Base-by-base conservation (phyloP, 2,329 filamentous ascomycete species). In the Colletotrichum tamarilloi region DNA sequence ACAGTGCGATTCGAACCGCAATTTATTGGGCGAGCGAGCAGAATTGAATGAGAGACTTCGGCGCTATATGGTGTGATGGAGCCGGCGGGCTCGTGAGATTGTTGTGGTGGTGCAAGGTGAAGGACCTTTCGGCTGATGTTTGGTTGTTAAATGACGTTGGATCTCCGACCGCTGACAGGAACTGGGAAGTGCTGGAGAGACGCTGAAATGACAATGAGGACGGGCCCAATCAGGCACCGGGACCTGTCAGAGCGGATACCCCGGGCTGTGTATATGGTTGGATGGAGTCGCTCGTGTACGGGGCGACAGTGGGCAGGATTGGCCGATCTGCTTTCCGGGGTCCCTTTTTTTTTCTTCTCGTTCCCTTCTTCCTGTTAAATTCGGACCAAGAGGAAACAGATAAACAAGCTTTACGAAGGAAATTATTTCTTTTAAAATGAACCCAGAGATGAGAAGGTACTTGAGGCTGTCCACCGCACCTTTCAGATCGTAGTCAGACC, bases 101-200 rank as follows among this genome's bases (percentile, higher is more conserved):
- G 66, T 67, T 68, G 19, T 58, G 67, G 55, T 71, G 49, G 49
- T 73, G 67, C 46, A 26, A 64, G 53, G 42, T 64, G 56, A 70
- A 70, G 71, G 71, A 72, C 67, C 53, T 68, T 68, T 68, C 68
- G 63, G 72, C 72, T 63, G 72, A 72, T 72, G 72, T 72, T 63
- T 63, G 55, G 68, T 58, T 46, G 72, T 72, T 72, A 74, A 74
- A 74, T 72, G 72, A 74, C 72, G 72, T 66, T 72, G 63, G 72
- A 67, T 53, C 58, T 63, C 63, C 35, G 60, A 46, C 55, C 62
- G 67, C 71, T 71, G 71, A 66, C 67, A 42, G 67, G 67, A 65
- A 73, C 71, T 66, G 71, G 71, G 71, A 73, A 73, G 60, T 62
- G 71, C 60, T 71, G 67, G 49, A 66, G 32, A 73, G 60, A 53